phyloP scores from a whole-genome alignment of 371 early-diverging fungal genomes.

The Pancytospora philotis region DNA sequence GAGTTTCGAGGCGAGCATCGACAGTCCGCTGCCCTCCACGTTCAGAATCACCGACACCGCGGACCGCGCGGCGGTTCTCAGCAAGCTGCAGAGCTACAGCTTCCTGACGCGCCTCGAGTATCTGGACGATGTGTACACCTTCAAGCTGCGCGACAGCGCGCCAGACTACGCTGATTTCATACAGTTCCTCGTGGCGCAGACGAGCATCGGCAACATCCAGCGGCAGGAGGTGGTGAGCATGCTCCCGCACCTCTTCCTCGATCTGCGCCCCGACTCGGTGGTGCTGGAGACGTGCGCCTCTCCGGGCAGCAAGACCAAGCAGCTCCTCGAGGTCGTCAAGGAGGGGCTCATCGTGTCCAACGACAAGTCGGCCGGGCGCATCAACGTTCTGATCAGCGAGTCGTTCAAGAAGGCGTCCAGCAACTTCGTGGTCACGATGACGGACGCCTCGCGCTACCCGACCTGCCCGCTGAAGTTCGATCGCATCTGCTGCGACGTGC shows the following conservation, averaged over 20 bases:
- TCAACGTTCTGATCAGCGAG: slow-evolving; percentile 84
- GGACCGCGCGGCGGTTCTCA: slow-evolving; percentile 20
- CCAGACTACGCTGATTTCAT: slow-evolving; percentile 29
- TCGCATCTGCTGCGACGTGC: slow-evolving; percentile 88
- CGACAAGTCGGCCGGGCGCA: slow-evolving; percentile 77
- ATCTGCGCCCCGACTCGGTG: slow-evolving; percentile 62
- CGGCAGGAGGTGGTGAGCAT: slow-evolving; percentile 93
- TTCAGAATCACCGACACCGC: slow-evolving; percentile 42
- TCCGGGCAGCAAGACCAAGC: slow-evolving; percentile 65
- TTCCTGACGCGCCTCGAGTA: slow-evolving; percentile 34
- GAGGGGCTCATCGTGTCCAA: slow-evolving; percentile 88
- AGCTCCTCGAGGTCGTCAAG: slow-evolving; percentile 66
- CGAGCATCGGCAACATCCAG: slow-evolving; percentile 71
- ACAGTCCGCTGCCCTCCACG: slow-evolving; percentile 46
- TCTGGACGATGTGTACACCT: slow-evolving; percentile 41
- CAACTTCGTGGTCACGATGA: slow-evolving; percentile 80
- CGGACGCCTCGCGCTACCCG: slow-evolving; percentile 82
- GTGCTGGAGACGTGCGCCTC: slow-evolving; percentile 67
- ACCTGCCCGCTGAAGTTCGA: slow-evolving; percentile 65
- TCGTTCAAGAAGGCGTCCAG: slow-evolving; percentile 77
- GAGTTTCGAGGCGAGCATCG: slow-evolving; percentile 21
- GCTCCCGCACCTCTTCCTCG: slow-evolving; percentile 84
- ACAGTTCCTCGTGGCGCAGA: slow-evolving; percentile 39
- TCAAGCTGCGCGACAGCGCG: slow-evolving; percentile 14
- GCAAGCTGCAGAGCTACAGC: slow-evolving; percentile 15